These are phyloP conservation scores for Cryptococcus sp. DNA, from an alignment of 1,284 basidiomycete species.

Conservation along the genomic window DNA sequence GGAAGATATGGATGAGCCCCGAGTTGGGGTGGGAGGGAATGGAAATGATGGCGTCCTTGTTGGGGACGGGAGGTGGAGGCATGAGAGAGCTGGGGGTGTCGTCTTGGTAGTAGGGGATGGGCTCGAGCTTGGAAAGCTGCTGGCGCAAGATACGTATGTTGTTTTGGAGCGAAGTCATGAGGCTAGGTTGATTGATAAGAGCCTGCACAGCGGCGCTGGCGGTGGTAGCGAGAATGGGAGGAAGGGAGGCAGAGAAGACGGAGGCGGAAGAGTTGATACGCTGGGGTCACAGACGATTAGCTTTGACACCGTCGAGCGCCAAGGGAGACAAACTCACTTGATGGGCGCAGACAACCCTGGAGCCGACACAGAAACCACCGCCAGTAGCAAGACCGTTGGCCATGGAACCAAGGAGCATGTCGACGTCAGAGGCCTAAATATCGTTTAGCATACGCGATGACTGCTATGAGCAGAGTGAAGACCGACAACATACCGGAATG, in stretches of 20 bases:
- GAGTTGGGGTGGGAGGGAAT: conserved; percentile 82
- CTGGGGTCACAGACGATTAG: conserved; percentile 48
- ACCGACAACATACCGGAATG: conserved; percentile 64
- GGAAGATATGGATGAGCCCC: conserved; percentile 81
- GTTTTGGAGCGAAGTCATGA: conserved; percentile 71
- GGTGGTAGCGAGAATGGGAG: conserved; percentile 81
- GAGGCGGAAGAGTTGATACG: conserved; percentile 96
- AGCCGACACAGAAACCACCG: conserved; percentile 95
- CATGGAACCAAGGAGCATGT: conserved; percentile 69
- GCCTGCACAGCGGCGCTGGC: conserved; percentile 79
- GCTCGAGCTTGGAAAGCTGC: conserved; percentile 67
- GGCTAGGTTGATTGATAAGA: conserved; percentile 67
- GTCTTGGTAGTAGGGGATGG: conserved; percentile 8
- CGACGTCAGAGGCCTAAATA: conserved; percentile 53
- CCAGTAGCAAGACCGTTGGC: conserved; percentile 77
- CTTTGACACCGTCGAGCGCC: not conserved
- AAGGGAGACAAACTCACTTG: conserved; percentile 57
- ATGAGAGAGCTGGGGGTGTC: conserved; percentile 1
- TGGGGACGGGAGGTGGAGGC: conserved; percentile 13
- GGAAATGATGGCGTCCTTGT: conserved; percentile 62
- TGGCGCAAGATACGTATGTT: conserved; percentile 73
- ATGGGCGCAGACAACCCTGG: conserved; percentile 76
- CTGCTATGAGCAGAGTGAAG: not conserved
- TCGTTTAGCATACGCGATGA: not conserved
- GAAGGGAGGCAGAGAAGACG: conserved; percentile 94